Evolutionary conservation across 139 green algal species (phyloP).

Genomic region (Chlorella vulgaris): DNA sequence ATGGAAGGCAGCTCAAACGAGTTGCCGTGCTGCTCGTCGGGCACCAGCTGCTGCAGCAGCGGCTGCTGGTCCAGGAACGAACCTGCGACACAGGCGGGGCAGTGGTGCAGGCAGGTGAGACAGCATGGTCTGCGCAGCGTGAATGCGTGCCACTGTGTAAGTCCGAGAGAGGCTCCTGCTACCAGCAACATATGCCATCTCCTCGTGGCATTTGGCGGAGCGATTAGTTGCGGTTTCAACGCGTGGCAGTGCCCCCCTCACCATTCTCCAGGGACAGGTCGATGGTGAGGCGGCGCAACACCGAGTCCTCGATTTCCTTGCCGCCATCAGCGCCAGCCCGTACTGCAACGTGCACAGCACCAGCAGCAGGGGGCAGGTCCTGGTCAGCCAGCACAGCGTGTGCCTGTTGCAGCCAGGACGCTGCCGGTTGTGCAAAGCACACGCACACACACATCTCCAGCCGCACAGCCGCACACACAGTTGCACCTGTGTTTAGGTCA

Average conservation of each 20-base stretch:
- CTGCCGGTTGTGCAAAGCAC: too few species aligned
- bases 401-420: too few species aligned
- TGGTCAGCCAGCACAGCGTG: too few species aligned
- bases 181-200: too few species aligned
- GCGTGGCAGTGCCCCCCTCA: background rate
- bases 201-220: too few species aligned
- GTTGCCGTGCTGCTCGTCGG: conserved; percentile 19
- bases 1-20: conserved; percentile 50
- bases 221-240: too few species aligned
- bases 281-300: conserved; percentile 32
- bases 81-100: background rate
- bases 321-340: background rate
- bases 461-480: too few species aligned
- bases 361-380: too few species aligned
- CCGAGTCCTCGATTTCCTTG: conserved; percentile 7
- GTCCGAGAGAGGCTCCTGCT: too few species aligned
- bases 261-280: conserved; percentile 23
- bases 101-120: background rate
- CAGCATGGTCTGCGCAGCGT: too few species aligned
- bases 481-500: conserved; percentile 17
- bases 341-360: conserved; percentile 5
- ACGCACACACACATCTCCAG: too few species aligned
- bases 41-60: conserved; percentile 30
- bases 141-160: too few species aligned
- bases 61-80: background rate